These are phyloP conservation scores for Hippophae tibetana DNA, from an alignment of 306 rosid genomes.

Conservation along the genomic window DNA sequence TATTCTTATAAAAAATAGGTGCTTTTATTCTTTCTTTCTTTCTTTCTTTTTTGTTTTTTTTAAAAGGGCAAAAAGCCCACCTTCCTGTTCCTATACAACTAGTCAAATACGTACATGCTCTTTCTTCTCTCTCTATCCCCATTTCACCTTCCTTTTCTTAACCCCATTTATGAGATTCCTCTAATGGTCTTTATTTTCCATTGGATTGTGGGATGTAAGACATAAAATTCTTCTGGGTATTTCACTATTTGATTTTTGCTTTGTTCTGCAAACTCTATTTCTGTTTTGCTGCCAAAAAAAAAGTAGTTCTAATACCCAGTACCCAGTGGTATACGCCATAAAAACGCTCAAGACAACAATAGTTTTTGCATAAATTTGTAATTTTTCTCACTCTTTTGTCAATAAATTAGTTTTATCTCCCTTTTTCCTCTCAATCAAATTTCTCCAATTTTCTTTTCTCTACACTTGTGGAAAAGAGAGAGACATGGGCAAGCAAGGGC, in stretches of 20 bases:
- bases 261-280: slow-evolving; percentile 42
- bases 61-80: no score
- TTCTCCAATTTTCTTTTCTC: slow-evolving; percentile 30
- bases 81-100: no score
- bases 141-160: slow-evolving; percentile 59
- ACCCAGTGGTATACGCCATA: slow-evolving; percentile 33
- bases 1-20: no score
- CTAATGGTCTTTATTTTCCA: slow-evolving; percentile 60
- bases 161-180: slow-evolving; percentile 81
- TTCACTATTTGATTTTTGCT: slow-evolving; percentile 36
- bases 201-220: slow-evolving; percentile 40
- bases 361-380: slow-evolving; percentile 18
- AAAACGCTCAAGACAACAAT: slow-evolving; percentile 27
- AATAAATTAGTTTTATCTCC: background rate
- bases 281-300: slow-evolving; percentile 42
- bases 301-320: slow-evolving; percentile 5
- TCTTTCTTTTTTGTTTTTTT: no score
- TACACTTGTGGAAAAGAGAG: slow-evolving; percentile 38
- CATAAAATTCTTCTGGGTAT: slow-evolving; percentile 48
- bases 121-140: slow-evolving; percentile 32
- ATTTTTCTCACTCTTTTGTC: no score
- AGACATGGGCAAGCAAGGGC: slow-evolving; percentile 96
- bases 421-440: slow-evolving; percentile 10
- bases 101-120: no score
- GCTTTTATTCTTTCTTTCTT: no score